A percentile compares a stretch with the other conserved stretches of the same genome.
Evolutionary conservation across 345 rosid genomes (phyloP).

Genomic region (Eucalyptus sp.): DNA sequence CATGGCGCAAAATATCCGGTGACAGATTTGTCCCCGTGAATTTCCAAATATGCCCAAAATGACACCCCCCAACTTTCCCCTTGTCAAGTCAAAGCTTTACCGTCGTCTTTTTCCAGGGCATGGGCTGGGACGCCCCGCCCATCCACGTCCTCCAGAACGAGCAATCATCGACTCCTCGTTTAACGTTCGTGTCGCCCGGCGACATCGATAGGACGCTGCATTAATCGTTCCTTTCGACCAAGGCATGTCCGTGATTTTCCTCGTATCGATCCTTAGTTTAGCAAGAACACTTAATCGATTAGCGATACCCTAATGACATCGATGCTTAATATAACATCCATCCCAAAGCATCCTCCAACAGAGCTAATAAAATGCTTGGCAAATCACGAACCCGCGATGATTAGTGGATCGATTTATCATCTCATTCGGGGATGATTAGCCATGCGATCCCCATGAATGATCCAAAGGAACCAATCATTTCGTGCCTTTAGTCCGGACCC

Average conservation of each 20-base stretch:
- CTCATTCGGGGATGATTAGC: neutral
- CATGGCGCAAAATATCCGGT: neutral
- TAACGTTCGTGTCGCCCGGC: neutral
- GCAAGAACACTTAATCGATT: neutral
- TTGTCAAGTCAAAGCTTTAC: neutral
- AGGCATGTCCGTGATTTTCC: neutral
- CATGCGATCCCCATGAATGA: accelerated
- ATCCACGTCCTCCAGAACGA: neutral
- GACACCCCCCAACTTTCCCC: neutral
- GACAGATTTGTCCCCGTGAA: neutral
- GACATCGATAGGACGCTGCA: neutral
- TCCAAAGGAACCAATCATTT: neutral
- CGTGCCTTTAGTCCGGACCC: neutral
- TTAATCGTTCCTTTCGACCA: neutral
- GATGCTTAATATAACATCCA: neutral
- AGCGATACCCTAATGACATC: neutral
- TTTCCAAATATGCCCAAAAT: neutral
- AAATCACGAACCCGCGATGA: neutral
- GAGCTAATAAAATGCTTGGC: neutral
- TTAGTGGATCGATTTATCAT: neutral
- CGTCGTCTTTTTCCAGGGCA: neutral
- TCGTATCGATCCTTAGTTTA: too few species aligned
- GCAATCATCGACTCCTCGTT: neutral
- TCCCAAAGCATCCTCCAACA: neutral
- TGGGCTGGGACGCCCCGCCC: neutral